Conservation (phyloP, 2,329 filamentous ascomycete species). For the Phoma sp. region DNA sequence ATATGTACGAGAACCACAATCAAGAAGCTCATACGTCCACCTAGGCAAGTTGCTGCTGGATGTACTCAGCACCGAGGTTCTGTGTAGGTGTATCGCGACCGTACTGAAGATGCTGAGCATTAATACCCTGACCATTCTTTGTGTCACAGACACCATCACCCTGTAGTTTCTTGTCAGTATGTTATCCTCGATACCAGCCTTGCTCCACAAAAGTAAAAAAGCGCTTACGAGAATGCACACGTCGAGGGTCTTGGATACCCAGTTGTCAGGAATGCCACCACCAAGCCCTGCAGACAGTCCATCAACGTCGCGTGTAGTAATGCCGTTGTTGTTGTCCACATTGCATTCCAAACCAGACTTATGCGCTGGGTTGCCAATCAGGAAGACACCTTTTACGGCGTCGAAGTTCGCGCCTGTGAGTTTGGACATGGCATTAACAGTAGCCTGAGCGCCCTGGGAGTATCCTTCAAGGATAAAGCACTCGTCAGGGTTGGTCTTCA, state of each 20-base stretch:
- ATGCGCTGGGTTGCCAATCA: conserved; percentile 47
- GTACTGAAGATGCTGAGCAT: conserved; percentile 41
- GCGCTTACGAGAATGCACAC: conserved; percentile 47
- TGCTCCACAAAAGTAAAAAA: neutral
- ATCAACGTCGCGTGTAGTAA: conserved; percentile 42
- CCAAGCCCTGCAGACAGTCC: conserved; percentile 22
- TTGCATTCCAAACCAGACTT: conserved; percentile 45
- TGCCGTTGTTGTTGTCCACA: conserved; percentile 46
- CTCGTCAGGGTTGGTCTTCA: conserved; percentile 32
- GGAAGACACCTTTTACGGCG: conserved; percentile 49
- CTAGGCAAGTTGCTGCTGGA: conserved; percentile 22
- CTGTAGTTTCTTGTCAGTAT: conserved; percentile 14
- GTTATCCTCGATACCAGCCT: neutral
- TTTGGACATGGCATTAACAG: conserved; percentile 41
- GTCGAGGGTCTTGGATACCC: conserved; percentile 48
- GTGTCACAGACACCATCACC: conserved; percentile 50
- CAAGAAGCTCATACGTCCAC: no score
- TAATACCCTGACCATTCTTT: conserved; percentile 42
- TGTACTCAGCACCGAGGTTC: conserved; percentile 37
- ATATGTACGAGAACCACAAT: no score
- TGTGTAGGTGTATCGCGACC: conserved; percentile 34
- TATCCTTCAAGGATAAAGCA: conserved; percentile 51
- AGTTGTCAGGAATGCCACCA: conserved; percentile 35
- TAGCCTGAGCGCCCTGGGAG: conserved; percentile 48
- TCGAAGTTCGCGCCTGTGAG: conserved; percentile 43